Evolutionary conservation across 345 rosid species (phyloP), one percentile per base, ranked within the genome.

Genomic region (Microcos paniculata): DNA sequence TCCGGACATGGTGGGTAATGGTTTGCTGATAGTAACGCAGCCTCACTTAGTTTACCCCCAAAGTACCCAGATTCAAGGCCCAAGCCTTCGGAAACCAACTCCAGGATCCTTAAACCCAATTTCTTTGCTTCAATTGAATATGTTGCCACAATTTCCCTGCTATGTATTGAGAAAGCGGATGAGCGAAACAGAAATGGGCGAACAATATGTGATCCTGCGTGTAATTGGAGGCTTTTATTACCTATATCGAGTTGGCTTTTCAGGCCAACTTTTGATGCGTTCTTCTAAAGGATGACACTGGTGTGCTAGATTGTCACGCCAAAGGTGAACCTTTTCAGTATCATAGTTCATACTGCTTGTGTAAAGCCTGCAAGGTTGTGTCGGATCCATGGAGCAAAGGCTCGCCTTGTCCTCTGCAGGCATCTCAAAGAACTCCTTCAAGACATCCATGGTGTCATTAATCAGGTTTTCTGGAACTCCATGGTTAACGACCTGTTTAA

Each of bases 1-100:
- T 83, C 68, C n/a, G 82, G 83, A 59, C 83, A 82, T 12, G 86
- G 75, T 0, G 80, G 83, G 51, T 76, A 73, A 73, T 71, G 31
- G 49, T 82, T 78, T 1, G 76, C 26, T 10, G 70, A 42, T 51
- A 80, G 11, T 21, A 80, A 10, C 26, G 24, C 55, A 18, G 12
- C 69, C 70, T 42, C 49, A n/a, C 49, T 61, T 21, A 73, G 49
- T 35, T 53, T 63, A 31, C 72, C 70, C 12, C n/a, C 21, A 7
- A 85, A 74, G 35, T 70, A 78, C 9, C 75, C 75, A 2, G 5
- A 11, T 40, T 71, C 80, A 8, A 78, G 84, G 40, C 80, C 82
- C 30, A 84, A 38, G 23, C 89, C 80, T 75, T 80, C 77, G 24
- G 68, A 24, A 16, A 82, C 75, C n/a, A 74, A 19, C 67, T 74